A percentile compares a stretch with the other conserved stretches of the same genome.
Conservation (phyloP, 108 stramenopile species). For the Discostella pseudostelligera region DNA sequence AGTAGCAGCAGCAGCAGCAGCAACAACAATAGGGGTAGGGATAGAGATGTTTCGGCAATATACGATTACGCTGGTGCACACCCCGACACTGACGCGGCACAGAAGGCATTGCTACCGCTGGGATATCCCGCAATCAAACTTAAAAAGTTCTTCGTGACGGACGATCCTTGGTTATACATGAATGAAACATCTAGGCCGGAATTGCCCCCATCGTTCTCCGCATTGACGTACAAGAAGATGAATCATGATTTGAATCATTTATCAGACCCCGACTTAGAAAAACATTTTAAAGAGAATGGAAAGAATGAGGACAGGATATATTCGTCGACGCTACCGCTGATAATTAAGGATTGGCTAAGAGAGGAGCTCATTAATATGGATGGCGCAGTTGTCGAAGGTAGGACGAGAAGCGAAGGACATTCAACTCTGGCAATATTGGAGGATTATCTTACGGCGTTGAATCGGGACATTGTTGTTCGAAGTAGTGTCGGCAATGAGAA, state of each 20-base stretch:
- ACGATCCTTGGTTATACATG: conserved; percentile 30
- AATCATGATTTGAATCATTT: conserved; percentile 44
- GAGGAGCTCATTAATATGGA: conserved; percentile 23
- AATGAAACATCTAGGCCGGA: conserved; percentile 5
- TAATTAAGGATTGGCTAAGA: conserved; percentile 38
- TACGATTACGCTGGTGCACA: conserved; percentile 38
- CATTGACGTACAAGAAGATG: conserved; percentile 16
- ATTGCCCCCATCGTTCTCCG: conserved; percentile 29
- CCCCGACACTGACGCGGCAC: conserved; percentile 32
- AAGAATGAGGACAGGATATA: conserved; percentile 37
- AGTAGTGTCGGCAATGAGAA: neutral
- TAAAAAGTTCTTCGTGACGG: conserved; percentile 41
- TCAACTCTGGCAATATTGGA: conserved; percentile 36
- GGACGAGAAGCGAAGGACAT: neutral
- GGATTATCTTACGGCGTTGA: conserved; percentile 35
- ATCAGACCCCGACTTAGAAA: conserved; percentile 13
- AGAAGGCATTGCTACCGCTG: conserved; percentile 16
- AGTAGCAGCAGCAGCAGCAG: too few relatives aligned
- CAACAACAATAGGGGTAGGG: neutral
- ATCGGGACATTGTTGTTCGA: conserved; percentile 6
- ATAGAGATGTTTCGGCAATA: conserved; percentile 13
- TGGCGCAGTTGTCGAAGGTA: neutral
- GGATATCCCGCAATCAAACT: conserved; percentile 46
- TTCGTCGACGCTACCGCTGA: conserved; percentile 19
- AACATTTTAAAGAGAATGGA: conserved; percentile 29